Evolutionary conservation across 2,329 filamentous ascomycete species (phyloP), one percentile per base, ranked within the genome.

Genomic region (Colletotrichum graminicola): DNA sequence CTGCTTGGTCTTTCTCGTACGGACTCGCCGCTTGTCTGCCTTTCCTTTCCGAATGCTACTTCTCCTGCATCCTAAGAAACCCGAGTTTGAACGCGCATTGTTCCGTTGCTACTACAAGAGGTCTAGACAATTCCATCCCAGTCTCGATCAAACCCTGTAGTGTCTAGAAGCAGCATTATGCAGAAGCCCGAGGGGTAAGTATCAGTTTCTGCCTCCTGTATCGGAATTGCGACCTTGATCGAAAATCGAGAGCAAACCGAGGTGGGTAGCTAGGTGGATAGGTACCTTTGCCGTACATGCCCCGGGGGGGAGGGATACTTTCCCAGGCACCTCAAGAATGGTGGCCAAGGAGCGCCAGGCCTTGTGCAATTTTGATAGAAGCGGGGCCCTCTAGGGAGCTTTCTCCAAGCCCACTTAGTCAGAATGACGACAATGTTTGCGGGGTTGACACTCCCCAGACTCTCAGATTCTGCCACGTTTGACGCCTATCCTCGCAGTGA

Each of bases 341-440:
- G 39, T 34, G 52, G 52, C 65, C 68, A 57, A 64, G 63, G 47
- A 67, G 39, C 69, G 59, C 66, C 60, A 60, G 59, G 52, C 60
- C 49, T 65, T 51, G 43, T 41, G 55, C 70, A 71, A 71, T 66
- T 70, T 71, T 71, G 70, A 71, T 60, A 57, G 60, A 49, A 66
- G 66, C 66, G 70, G 66, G 18, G 32, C 41, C 47, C 63, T 51
- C 8, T 41, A 43, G 52, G 14, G 60, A 70, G 66, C 66, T 70
- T 49, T 47, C 49, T 64, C 51, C 49, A 32, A 32, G 6, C 26
- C 21, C 26, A 55, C 60, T 72, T 72, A 72, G 60, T 72, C 66
- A 72, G 60, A 57, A 72, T 72, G 70, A 72, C 70, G 70, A 72
- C 70, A 70, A 52, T 54, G 59, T 69, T 72, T 72, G 70, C 66